These are phyloP conservation scores for Bruguiera gymnorhiza DNA, from an alignment of 345 rosid genomes.

Conservation along the genomic window DNA sequence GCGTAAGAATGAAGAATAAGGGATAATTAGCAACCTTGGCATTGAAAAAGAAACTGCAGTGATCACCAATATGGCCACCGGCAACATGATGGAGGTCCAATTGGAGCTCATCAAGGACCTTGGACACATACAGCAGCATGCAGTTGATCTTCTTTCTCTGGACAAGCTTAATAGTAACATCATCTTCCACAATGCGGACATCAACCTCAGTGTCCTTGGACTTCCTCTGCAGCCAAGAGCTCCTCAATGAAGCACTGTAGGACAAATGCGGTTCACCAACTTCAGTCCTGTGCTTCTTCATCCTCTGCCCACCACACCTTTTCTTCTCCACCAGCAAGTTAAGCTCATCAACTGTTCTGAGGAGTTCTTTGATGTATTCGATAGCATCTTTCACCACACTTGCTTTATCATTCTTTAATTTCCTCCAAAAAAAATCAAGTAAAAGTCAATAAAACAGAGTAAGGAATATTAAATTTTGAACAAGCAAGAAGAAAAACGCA, in stretches of 20 bases:
- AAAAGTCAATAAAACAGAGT: not conserved
- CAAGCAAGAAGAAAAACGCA: not conserved
- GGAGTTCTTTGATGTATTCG: slow-evolving; percentile 69
- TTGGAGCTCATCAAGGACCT: slow-evolving; percentile 71
- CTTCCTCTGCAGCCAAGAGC: slow-evolving; percentile 89
- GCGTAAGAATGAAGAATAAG: not conserved
- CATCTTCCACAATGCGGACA: slow-evolving; percentile 75
- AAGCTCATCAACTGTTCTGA: slow-evolving; percentile 62
- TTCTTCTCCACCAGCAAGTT: slow-evolving; percentile 69
- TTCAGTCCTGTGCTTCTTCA: slow-evolving; percentile 40
- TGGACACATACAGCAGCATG: slow-evolving; percentile 69
- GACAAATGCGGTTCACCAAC: slow-evolving; percentile 46
- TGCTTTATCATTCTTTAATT: slow-evolving; percentile 65
- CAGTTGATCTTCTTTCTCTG: slow-evolving; percentile 79
- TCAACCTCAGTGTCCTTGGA: slow-evolving; percentile 82
- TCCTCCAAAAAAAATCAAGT: not conserved
- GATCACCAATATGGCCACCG: slow-evolving; percentile 83
- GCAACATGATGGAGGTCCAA: slow-evolving; percentile 84
- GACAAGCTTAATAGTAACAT: slow-evolving; percentile 78
- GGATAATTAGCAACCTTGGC: slow-evolving; percentile 53
- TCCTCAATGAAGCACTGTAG: slow-evolving; percentile 47
- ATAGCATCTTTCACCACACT: slow-evolving; percentile 79
- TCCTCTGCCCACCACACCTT: slow-evolving; percentile 53
- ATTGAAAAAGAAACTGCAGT: slow-evolving; percentile 70
- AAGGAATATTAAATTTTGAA: not conserved